A percentile compares a stretch with the other conserved stretches of the same genome.
Evolutionary conservation across 345 rosid species (phyloP).

Genomic region (Salix caprea): DNA sequence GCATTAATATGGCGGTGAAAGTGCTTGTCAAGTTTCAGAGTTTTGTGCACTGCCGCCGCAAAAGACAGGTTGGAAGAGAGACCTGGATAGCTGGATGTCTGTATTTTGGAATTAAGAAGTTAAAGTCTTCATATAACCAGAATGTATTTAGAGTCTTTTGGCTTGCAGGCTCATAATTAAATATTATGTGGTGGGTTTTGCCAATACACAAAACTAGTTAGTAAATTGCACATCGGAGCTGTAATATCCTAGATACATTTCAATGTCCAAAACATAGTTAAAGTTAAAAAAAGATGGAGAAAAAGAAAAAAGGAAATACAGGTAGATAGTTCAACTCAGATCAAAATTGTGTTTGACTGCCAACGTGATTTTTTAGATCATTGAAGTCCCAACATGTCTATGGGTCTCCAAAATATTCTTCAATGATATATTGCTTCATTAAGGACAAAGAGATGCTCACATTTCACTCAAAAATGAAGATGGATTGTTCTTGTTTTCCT

Average conservation of each 20-base stretch:
- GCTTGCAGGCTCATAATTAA: background rate
- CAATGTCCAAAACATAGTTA: background rate
- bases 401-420: no score
- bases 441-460: no score
- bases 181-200: background rate
- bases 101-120: background rate
- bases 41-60: background rate
- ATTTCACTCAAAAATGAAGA: no score
- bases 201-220: background rate
- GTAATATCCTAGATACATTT: constrained; percentile 3
- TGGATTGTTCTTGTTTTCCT: no score
- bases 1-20: constrained; percentile 17
- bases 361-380: no score
- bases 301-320: background rate
- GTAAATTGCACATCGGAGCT: constrained; percentile 6
- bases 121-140: background rate
- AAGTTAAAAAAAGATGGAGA: background rate
- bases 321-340: background rate
- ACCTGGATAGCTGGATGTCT: background rate
- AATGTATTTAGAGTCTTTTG: background rate
- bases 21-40: background rate
- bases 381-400: no score
- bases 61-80: background rate
- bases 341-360: no score
- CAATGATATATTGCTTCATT: no score